These are phyloP conservation scores for Phytophthora europaea DNA, from an alignment of 352 stramenopile genomes.

Conservation along the genomic window DNA sequence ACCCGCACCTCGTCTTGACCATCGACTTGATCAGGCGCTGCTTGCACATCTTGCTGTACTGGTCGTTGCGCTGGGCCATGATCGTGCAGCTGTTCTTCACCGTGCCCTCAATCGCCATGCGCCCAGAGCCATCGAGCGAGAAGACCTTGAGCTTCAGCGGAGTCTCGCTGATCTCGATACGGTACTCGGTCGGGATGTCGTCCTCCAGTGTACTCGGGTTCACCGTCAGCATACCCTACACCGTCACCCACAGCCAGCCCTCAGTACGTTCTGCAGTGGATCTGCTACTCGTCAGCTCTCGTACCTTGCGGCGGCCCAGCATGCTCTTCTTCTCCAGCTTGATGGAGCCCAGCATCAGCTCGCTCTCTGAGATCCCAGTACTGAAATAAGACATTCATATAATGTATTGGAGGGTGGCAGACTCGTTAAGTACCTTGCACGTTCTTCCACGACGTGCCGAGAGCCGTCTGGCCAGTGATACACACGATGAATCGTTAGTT, in stretches of 20 bases:
- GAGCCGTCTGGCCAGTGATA: slow-evolving; percentile 55
- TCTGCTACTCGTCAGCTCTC: not conserved
- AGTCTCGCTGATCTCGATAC: slow-evolving; percentile 81
- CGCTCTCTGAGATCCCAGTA: slow-evolving; percentile 63
- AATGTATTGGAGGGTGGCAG: not conserved
- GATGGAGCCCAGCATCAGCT: slow-evolving; percentile 87
- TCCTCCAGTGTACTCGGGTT: slow-evolving; percentile 82
- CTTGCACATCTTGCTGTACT: slow-evolving; percentile 89
- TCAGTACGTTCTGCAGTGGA: not conserved
- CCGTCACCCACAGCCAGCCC: not conserved
- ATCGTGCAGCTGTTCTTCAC: slow-evolving; percentile 90
- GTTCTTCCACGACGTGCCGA: slow-evolving; percentile 85
- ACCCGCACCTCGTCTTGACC: slow-evolving; percentile 75
- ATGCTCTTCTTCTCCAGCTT: slow-evolving; percentile 84
- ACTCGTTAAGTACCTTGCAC: slow-evolving; percentile 66
- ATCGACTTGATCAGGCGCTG: slow-evolving; percentile 89
- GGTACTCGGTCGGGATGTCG: slow-evolving; percentile 85
- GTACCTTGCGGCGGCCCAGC: slow-evolving; percentile 78
- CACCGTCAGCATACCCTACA: slow-evolving; percentile 78
- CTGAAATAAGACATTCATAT: not conserved
- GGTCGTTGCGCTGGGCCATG: slow-evolving; percentile 85
- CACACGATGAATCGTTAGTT: slow-evolving; percentile 12
- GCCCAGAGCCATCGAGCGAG: slow-evolving; percentile 84
- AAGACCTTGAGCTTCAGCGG: slow-evolving; percentile 89
- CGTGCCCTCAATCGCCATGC: slow-evolving; percentile 89